Conservation (phyloP, 2,329 filamentous ascomycete species). For the Aspergillus fumigatus region DNA sequence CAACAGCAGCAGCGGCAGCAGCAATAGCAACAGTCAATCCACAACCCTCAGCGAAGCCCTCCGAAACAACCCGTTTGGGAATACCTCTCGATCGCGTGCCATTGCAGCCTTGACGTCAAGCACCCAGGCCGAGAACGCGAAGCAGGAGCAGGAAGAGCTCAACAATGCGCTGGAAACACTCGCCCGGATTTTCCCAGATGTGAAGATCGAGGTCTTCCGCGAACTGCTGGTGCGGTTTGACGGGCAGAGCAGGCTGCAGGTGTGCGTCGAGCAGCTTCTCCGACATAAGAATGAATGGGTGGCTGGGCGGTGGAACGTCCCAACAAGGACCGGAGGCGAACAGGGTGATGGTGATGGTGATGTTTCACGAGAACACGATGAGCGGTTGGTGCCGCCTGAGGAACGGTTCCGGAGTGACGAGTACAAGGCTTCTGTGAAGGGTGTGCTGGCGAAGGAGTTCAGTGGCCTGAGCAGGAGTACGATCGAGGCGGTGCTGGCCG, state of each 20-base stretch:
- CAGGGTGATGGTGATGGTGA: slow-evolving; percentile 3
- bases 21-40: slow-evolving; percentile 21
- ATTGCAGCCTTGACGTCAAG: slow-evolving; percentile 13
- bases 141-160: slow-evolving; percentile 35
- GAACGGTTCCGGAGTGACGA: slow-evolving; percentile 42
- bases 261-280: slow-evolving; percentile 45
- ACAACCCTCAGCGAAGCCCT: slow-evolving; percentile 41
- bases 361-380: slow-evolving; percentile 7
- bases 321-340: slow-evolving; percentile 15
- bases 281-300: slow-evolving; percentile 46
- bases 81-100: slow-evolving; percentile 23
- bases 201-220: slow-evolving; percentile 45
- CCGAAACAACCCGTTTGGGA: slow-evolving; percentile 42
- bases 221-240: slow-evolving; percentile 45
- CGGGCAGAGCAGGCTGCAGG: slow-evolving; percentile 42
- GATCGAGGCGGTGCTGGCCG: slow-evolving; percentile 45
- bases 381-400: slow-evolving; percentile 30
- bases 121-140: slow-evolving; percentile 26
- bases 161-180: slow-evolving; percentile 41
- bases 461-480: slow-evolving; percentile 40
- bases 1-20: slow-evolving; percentile 17
- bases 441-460: slow-evolving; percentile 41
- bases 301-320: slow-evolving; percentile 42
- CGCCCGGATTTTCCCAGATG: slow-evolving; percentile 42
- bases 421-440: slow-evolving; percentile 41